Evolutionary conservation across 2,329 filamentous ascomycete genomes (phyloP).

Genomic region (Blastomyces gilchristii): DNA sequence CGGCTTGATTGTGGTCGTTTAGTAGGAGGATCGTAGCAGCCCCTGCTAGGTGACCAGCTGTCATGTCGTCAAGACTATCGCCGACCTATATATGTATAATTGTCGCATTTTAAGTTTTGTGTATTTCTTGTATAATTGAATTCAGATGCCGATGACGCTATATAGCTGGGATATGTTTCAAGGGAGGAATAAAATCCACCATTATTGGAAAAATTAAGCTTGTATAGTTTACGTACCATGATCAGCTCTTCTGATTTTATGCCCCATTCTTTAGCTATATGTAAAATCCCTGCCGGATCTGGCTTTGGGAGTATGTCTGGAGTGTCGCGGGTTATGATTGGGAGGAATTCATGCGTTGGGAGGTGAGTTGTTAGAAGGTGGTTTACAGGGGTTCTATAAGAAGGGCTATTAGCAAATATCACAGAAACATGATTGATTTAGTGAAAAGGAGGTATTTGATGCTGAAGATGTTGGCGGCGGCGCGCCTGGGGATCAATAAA

Average conservation of each 20-base stretch:
- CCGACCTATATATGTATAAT: slow-evolving; percentile 40
- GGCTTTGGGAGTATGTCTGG: slow-evolving; percentile 62
- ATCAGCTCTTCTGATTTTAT: slow-evolving; percentile 40
- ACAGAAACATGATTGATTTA: neutral
- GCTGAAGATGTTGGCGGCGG: neutral
- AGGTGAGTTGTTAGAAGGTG: slow-evolving; percentile 59
- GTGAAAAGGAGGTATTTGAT: neutral
- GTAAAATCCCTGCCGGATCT: slow-evolving; percentile 73
- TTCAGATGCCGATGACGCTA: neutral
- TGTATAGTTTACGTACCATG: slow-evolving; percentile 42
- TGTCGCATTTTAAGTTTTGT: slow-evolving; percentile 7
- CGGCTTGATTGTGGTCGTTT: slow-evolving; percentile 65
- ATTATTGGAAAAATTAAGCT: neutral
- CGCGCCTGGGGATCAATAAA: slow-evolving; percentile 7
- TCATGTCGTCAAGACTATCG: slow-evolving; percentile 87
- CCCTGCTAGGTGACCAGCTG: slow-evolving; percentile 69
- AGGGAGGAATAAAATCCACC: neutral
- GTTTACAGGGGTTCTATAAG: slow-evolving; percentile 31
- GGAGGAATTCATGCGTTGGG: slow-evolving; percentile 55
- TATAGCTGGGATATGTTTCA: neutral
- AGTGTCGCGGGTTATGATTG: slow-evolving; percentile 75
- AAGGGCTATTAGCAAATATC: neutral
- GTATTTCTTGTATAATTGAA: neutral
- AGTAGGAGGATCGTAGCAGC: slow-evolving; percentile 82
- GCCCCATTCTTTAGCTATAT: slow-evolving; percentile 71